phyloP scores from a whole-genome alignment of 140 eudicot species.

The Cichorium intybus region DNA sequence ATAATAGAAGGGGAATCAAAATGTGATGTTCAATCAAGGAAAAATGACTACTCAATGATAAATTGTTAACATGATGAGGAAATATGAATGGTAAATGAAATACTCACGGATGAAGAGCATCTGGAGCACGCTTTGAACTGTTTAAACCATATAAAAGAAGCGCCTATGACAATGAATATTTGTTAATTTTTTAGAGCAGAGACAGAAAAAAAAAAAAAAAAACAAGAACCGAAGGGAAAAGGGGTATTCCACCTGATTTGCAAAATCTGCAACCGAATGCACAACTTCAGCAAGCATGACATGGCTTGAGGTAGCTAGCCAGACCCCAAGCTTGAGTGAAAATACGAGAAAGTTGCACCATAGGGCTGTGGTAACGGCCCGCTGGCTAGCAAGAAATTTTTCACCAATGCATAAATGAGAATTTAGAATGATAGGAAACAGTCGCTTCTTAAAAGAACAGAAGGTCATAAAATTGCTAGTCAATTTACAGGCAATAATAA shows the following conservation, averaged over 20 bases:
- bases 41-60: neutral
- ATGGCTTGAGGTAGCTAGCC: slow-evolving; percentile 91
- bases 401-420: neutral
- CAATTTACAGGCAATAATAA: neutral
- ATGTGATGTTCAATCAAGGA: slow-evolving; percentile 15
- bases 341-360: slow-evolving; percentile 98
- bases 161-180: slow-evolving; percentile 50
- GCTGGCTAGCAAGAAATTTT: slow-evolving; percentile 58
- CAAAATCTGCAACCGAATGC: slow-evolving; percentile 96
- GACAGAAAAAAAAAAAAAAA: slow-evolving; percentile 5
- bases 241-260: slow-evolving; percentile 68
- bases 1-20: slow-evolving; percentile 1
- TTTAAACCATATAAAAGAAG: slow-evolving; percentile 95
- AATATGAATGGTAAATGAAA: neutral
- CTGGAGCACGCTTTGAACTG: slow-evolving; percentile 97
- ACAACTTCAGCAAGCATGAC: slow-evolving; percentile 95
- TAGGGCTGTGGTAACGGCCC: slow-evolving; percentile 91
- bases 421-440: slow-evolving; percentile 1
- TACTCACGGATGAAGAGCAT: slow-evolving; percentile 98
- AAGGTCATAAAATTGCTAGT: neutral
- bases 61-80: slow-evolving; percentile 1
- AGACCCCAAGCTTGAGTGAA: slow-evolving; percentile 96
- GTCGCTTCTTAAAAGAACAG: neutral
- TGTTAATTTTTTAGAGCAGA: slow-evolving; percentile 15
- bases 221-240: neutral